Conservation (phyloP, 1,284 basidiomycete species). For the Ceratobasidium sp. region DNA sequence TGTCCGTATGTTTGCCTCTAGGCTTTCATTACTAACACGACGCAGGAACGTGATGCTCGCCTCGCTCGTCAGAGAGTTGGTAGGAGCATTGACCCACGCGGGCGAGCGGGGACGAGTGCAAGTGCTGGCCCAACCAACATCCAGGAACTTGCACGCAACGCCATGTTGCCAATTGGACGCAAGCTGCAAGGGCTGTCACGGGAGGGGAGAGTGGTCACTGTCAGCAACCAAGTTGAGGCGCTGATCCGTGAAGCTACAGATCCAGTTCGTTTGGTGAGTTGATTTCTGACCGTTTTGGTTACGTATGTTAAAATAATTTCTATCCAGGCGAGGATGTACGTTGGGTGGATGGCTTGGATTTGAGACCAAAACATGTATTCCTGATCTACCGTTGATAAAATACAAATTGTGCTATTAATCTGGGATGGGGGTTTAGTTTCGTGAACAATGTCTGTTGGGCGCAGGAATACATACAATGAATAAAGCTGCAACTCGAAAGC, state of each 20-base stretch:
- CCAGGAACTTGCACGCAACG: slow-evolving; percentile 75
- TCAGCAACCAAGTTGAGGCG: slow-evolving; percentile 89
- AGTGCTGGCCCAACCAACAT: slow-evolving; percentile 58
- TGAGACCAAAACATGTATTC: slow-evolving; percentile 46
- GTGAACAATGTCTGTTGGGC: too few species aligned
- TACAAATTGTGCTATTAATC: slow-evolving; percentile 20
- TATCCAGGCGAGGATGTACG: slow-evolving; percentile 78
- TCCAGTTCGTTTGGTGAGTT: slow-evolving; percentile 77
- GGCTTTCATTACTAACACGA: slow-evolving; percentile 9
- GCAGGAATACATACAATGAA: background rate
- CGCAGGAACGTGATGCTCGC: slow-evolving; percentile 49
- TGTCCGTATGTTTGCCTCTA: background rate
- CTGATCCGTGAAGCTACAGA: slow-evolving; percentile 90
- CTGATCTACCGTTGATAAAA: background rate
- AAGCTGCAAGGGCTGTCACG: slow-evolving; percentile 81
- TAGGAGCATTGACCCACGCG: slow-evolving; percentile 55
- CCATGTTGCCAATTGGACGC: slow-evolving; percentile 83
- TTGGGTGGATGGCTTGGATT: slow-evolving; percentile 89
- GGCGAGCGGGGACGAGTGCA: slow-evolving; percentile 58
- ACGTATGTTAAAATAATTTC: background rate
- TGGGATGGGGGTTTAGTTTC: background rate
- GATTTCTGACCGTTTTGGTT: background rate
- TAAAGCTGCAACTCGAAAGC: background rate
- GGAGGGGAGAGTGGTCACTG: slow-evolving; percentile 74
- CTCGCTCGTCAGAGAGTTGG: slow-evolving; percentile 42